Conservation (phyloP, 1,139 yeast genomes). For the Geotrichum europaeum region DNA sequence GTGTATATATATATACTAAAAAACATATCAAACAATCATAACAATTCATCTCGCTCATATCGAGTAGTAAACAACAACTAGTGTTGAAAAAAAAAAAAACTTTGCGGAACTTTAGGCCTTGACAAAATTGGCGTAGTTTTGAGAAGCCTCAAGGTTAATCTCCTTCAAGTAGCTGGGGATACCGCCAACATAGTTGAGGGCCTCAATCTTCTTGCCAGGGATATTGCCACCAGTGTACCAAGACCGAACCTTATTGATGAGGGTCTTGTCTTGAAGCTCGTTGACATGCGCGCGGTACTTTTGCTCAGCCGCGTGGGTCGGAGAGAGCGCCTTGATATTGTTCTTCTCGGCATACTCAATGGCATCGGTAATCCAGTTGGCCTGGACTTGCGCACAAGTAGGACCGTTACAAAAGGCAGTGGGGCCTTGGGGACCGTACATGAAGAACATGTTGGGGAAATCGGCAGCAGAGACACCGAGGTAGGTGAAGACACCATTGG, state of each 20-base stretch:
- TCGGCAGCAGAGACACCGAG: constrained; percentile 28
- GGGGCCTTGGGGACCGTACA: constrained; percentile 35
- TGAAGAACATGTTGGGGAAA: constrained; percentile 31
- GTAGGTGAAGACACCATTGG: constrained; percentile 26
- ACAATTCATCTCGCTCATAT: no score
- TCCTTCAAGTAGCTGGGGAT: constrained; percentile 14
- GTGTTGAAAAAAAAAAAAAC: no score
- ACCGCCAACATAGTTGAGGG: constrained; percentile 18
- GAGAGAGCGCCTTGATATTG: constrained; percentile 9
- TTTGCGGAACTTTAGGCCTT: not conserved
- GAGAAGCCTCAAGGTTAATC: constrained; percentile 9
- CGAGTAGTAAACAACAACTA: no score
- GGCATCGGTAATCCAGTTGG: constrained; percentile 17
- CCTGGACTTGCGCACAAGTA: constrained; percentile 19
- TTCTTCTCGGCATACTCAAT: constrained; percentile 11
- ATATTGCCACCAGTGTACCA: constrained; percentile 21
- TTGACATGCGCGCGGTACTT: constrained; percentile 12
- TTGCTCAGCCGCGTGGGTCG: constrained; percentile 14
- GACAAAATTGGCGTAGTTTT: constrained; percentile 9
- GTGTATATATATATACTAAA: no score
- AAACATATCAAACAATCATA: no score
- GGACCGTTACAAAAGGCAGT: constrained; percentile 32
- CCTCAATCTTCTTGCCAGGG: constrained; percentile 18
- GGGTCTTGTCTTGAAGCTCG: constrained; percentile 12
- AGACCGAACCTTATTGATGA: constrained; percentile 10